phyloP scores from a whole-genome alignment of 345 rosid species.

The Excoecaria cochinchinensis region DNA sequence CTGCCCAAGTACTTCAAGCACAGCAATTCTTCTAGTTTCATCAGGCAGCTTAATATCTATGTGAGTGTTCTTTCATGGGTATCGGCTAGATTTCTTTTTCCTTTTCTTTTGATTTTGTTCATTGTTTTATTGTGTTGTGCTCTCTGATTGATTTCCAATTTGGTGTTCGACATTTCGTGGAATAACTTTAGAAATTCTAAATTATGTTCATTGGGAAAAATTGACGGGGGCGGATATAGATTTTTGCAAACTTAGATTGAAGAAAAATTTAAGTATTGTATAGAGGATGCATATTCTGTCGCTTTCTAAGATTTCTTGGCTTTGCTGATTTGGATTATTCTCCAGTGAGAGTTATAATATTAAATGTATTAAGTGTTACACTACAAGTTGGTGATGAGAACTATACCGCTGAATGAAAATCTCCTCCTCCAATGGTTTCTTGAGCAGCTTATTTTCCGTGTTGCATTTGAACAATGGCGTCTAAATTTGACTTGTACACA shows the following conservation, averaged over 20 bases:
- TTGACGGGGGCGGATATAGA: background rate
- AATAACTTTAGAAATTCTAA: no score
- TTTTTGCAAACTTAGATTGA: background rate
- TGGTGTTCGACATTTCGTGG: background rate
- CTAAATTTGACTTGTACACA: background rate
- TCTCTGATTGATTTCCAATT: background rate
- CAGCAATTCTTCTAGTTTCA: constrained; percentile 74
- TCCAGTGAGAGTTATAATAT: background rate
- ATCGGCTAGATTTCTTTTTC: background rate
- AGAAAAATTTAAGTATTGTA: background rate
- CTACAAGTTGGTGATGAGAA: background rate
- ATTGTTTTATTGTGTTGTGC: background rate
- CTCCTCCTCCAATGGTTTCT: background rate
- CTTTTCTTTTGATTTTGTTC: background rate
- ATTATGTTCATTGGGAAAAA: no score
- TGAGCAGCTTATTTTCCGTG: background rate
- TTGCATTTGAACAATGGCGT: background rate
- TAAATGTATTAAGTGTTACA: background rate
- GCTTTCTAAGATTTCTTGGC: background rate
- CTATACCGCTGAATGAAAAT: background rate
- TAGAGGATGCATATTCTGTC: no score
- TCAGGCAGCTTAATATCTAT: constrained; percentile 88
- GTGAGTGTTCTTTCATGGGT: constrained; percentile 44
- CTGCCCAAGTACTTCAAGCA: constrained; percentile 81
- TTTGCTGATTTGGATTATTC: background rate